Base-by-base conservation (phyloP, 2,329 filamentous ascomycete species). In the Cladophialophora immunda region DNA sequence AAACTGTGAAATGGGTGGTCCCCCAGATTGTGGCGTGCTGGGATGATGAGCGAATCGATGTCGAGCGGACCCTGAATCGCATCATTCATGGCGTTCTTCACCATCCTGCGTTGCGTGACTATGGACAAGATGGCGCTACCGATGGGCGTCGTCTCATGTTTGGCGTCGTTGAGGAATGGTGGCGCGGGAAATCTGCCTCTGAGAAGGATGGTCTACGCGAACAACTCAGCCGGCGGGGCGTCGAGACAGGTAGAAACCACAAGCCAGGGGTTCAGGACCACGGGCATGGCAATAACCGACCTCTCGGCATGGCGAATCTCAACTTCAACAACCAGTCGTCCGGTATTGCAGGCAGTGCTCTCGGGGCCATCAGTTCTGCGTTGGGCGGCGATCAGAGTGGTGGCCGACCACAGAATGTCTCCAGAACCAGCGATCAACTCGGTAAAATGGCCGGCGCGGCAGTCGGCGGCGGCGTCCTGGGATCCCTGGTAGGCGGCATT, bases 21-120 rank as follows among this genome's bases (percentile, higher is more conserved):
- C 94, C 94, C 8, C 93, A 97, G 78, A 82, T 97, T 68, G 95
- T 97, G 82, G 83, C 91, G 38, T 92, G 90, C 73, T 96, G 94
- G 88, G 94, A 97, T 74, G 86, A 97, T 71, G 89, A 94, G 47
- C 76, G 80, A 64, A 82, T 85, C 65, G 91, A 97, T 73, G 81
- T 92, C 47, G 84, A 92, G 68, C 85, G 87, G 64, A 88, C 90
- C 2, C 83, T 95, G 71, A 87, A 90, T 75, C 88, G 90, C 68
- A 94, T 97, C 78, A 88, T 97, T 75, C 80, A 87, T 57, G 93
- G 92, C 67, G 89, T 97, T 38, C 87, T 97, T 78, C 92, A 97
- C 75, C 94, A 97, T 78, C 94, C 94, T 1, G 92, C 93, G 56
- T 89, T 93, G 72, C 89, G 91, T 64, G 81, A 88, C 9, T 81